Evolutionary conservation across 371 early-diverging fungal species (phyloP).

Genomic region (Cladochytrium tenue): DNA sequence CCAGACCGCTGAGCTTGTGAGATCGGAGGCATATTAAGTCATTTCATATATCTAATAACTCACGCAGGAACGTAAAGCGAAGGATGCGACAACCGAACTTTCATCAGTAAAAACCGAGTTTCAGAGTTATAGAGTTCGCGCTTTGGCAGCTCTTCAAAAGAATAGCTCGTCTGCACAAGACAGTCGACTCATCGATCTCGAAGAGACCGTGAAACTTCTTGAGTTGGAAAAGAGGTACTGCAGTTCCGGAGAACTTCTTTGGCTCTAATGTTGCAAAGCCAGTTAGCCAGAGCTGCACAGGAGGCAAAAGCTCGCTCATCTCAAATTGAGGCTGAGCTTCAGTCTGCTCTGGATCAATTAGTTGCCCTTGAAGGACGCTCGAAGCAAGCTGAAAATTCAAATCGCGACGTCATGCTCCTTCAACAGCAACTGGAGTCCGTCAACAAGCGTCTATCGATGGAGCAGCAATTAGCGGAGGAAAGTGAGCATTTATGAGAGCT

Average conservation of each 20-base stretch:
- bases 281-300: constrained; percentile 9
- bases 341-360: constrained; percentile 17
- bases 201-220: constrained; percentile 12
- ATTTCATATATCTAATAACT: background rate
- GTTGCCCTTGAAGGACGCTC: constrained; percentile 23
- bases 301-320: constrained; percentile 1
- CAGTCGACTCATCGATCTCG: constrained; percentile 16
- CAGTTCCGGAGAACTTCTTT: background rate
- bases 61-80: constrained; percentile 8
- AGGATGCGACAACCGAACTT: constrained; percentile 14
- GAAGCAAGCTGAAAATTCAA: constrained; percentile 15
- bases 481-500: background rate
- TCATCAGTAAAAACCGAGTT: constrained; percentile 26
- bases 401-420: constrained; percentile 19
- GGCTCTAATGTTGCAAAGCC: background rate
- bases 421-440: constrained; percentile 21
- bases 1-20: constrained; percentile 11
- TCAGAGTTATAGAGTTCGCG: constrained; percentile 33
- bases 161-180: constrained; percentile 9
- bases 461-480: constrained; percentile 19
- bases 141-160: constrained; percentile 36
- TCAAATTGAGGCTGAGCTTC: constrained; percentile 17
- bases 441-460: constrained; percentile 18
- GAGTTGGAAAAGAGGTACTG: constrained; percentile 20
- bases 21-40: background rate